Evolutionary conservation across 73 alveolate genomes (phyloP).

Genomic region (Paramecium bursaria): DNA sequence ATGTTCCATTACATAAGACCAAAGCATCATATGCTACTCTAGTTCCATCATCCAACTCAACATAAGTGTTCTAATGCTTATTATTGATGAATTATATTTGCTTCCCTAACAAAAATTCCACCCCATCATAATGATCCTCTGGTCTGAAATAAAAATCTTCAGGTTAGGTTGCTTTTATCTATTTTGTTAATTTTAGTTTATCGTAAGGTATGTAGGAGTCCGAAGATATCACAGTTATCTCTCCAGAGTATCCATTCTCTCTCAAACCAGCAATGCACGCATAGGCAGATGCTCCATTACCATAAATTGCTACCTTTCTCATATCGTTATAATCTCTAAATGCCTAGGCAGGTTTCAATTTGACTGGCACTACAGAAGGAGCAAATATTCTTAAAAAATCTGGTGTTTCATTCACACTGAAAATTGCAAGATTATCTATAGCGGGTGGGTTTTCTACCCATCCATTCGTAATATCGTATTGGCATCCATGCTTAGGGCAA

Average conservation of each 20-base stretch:
- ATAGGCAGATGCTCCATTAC: conserved; percentile 69
- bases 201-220: conserved; percentile 66
- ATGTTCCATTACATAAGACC: conserved; percentile 53
- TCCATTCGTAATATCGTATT: conserved; percentile 66
- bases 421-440: conserved; percentile 61
- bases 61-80: conserved; percentile 55
- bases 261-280: conserved; percentile 56
- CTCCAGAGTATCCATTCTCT: conserved; percentile 66
- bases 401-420: conserved; percentile 54
- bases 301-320: conserved; percentile 67
- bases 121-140: conserved; percentile 54
- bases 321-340: conserved; percentile 66
- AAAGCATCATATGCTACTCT: conserved; percentile 63
- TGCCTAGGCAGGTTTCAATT: conserved; percentile 50
- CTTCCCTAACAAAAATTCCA: conserved; percentile 61
- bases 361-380: conserved; percentile 57
- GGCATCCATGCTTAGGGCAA: conserved; percentile 70
- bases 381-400: conserved; percentile 56
- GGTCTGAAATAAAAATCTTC: conserved; percentile 58
- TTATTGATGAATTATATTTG: conserved; percentile 20
- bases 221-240: conserved; percentile 34
- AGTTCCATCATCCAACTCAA: conserved; percentile 60
- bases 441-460: conserved; percentile 67
- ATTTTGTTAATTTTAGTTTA: conserved; percentile 43
- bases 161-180: conserved; percentile 44